Evolutionary conservation across 345 rosid species (phyloP), one percentile per base, ranked within the genome.

Genomic region (Ceriops decandra): DNA sequence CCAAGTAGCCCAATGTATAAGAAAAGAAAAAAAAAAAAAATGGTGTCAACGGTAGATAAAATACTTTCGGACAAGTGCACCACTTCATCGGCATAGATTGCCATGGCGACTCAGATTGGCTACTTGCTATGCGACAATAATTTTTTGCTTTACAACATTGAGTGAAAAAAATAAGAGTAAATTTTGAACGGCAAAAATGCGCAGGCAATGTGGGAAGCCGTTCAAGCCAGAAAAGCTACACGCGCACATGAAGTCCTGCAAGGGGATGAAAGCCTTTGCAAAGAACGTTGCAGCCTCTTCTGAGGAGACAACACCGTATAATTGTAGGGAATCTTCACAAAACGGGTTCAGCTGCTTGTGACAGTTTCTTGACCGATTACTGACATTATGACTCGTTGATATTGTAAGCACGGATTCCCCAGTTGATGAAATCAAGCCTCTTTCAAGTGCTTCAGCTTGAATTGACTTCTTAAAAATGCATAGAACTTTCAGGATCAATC

Each of bases 161-260:
- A 26, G 35, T 49, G 1, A 5, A 15, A 10, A 3, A 10, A 21
- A 21, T 9, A 46, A 46, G 35, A 38, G 21, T 53, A 31, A 68
- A 32, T 46, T 30, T 49, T 19, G 27, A 6, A 33, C 35, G n/a
- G 15, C 2, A 59, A 62, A 66, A 66, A 64, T 68, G 79, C 79
- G 79, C 79, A 91, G 97, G 85, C 97, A 86, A 75, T 88, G 97
- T 67, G 85, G 90, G 54, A 85, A 87, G 82, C 35, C 77, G 11
- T 91, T 91, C 63, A 87, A 73, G 75, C 97, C 97, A 1, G 90
- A 88, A 80, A 91, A 82, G 75, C 46, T 87, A 84, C 87, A 87
- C 70, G 74, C 83, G 17, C 92, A 91, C 77, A 91, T 91, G 97
- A 84, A 81, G 75, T 63, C 82, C 7, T 91, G 95, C 72, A 77